Evolutionary conservation across 2,329 filamentous ascomycete genomes (phyloP), one percentile per base, ranked within the genome.

Genomic region (Xylaria arbuscula): DNA sequence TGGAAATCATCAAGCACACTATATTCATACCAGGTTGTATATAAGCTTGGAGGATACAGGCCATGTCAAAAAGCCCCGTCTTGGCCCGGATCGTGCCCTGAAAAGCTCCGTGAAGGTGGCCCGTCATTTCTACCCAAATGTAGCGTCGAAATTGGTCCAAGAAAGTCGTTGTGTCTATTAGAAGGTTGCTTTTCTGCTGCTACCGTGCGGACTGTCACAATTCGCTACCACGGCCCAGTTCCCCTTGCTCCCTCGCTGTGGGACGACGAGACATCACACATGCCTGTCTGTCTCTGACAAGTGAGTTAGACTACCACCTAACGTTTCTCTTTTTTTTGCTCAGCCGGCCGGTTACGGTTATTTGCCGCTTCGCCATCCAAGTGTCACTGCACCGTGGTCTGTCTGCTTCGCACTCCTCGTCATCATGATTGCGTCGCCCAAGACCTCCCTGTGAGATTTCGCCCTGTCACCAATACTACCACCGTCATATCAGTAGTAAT

Each of bases 401-500:
- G 38, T 28, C 28, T 28, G 28, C n/a, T 24, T 40, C 56, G 58
- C 28, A 22, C 28, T 64, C 42, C 56, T 64, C 55, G 55, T 61
- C 47, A 62, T 67, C 59, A 62, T 70, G 60, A 64, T 70, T 69
- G 64, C 64, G 60, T 67, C 54, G 64, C 51, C 53, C 61, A 54
- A 40, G 47, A 50, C 56, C 58, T 64, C 51, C 57, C 64, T 64
- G 60, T 40, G n/a, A 61, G 38, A n/a, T n/a, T n/a, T 34, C 22
- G 51, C 40, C 47, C 57, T 62, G 61, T 62, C 61, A 66, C 62
- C 53, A 67, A 59, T 55, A 50, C 64, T 40, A 58, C 67, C 55
- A 42, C 32, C 38, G 47, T 67, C 63, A 63, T 67, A 56, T 64
- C 67, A 64, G 50, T 59, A 53, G 55, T 62, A 51, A 60, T 34